These are phyloP conservation scores for Logfia minima DNA, from an alignment of 129 eudicot species.

Conservation along the genomic window DNA sequence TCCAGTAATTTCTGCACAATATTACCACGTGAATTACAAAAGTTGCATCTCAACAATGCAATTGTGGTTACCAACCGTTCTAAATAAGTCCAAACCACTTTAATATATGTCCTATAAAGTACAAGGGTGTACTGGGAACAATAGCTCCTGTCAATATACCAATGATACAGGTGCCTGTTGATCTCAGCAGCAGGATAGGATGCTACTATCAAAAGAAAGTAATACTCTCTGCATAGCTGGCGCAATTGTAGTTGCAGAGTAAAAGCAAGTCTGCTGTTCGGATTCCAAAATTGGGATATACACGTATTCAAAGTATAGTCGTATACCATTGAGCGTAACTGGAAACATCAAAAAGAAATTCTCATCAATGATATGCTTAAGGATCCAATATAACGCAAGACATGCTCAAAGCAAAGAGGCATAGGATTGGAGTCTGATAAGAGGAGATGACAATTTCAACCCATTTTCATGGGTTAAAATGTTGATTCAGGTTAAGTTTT, in stretches of 20 bases:
- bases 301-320: background rate
- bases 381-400: too few relatives aligned
- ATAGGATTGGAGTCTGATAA: background rate
- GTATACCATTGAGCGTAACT: background rate
- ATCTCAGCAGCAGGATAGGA: too few relatives aligned
- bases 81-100: background rate
- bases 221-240: conserved; percentile 20
- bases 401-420: background rate
- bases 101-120: background rate
- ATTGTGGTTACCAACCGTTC: background rate
- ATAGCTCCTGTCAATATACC: background rate
- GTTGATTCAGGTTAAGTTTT: background rate
- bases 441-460: background rate
- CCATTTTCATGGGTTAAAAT: too few relatives aligned
- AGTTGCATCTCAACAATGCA: background rate
- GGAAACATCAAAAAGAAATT: conserved; percentile 3
- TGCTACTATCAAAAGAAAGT: background rate
- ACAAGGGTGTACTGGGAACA: background rate
- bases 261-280: background rate
- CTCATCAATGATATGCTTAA: conserved; percentile 4
- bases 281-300: background rate
- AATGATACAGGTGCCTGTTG: background rate
- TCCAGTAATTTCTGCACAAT: too few relatives aligned
- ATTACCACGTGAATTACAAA: too few relatives aligned
- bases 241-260: background rate